These are phyloP conservation scores for Asterophora parasitica DNA, from an alignment of 768 basidiomycete genomes.

Conservation along the genomic window DNA sequence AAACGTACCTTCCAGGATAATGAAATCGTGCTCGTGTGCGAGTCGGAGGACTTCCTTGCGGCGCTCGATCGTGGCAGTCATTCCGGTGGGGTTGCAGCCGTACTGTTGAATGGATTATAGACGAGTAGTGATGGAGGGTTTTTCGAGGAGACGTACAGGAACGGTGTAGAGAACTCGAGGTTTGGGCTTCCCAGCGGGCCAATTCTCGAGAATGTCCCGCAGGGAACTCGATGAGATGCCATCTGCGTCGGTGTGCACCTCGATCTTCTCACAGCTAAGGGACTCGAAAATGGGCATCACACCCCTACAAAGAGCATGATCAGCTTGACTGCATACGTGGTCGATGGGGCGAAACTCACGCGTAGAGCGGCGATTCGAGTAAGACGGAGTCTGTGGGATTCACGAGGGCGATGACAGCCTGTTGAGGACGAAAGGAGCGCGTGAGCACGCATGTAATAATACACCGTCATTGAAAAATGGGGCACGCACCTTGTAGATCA, in stretches of 20 bases:
- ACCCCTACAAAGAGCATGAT: constrained; percentile 35
- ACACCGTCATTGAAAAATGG: not conserved
- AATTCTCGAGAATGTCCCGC: constrained; percentile 54
- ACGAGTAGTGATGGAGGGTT: not conserved
- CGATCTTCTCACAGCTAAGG: constrained; percentile 50
- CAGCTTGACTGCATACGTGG: constrained; percentile 11
- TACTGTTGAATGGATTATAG: constrained; percentile 35
- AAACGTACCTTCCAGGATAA: constrained; percentile 74
- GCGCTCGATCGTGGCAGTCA: constrained; percentile 61
- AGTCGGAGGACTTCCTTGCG: constrained; percentile 65
- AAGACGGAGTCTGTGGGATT: constrained; percentile 76
- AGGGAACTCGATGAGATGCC: constrained; percentile 57
- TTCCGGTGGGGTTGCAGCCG: constrained; percentile 82
- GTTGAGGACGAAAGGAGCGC: not conserved
- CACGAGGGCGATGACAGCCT: constrained; percentile 45
- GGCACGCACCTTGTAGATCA: constrained; percentile 74
- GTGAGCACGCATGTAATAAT: not conserved
- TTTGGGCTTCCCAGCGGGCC: constrained; percentile 60
- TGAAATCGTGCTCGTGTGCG: constrained; percentile 61
- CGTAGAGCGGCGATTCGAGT: constrained; percentile 73
- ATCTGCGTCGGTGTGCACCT: constrained; percentile 65
- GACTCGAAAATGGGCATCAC: constrained; percentile 52
- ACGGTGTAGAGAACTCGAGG: constrained; percentile 78
- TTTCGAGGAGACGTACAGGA: constrained; percentile 37
- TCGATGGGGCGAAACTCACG: constrained; percentile 34